Conservation (phyloP, 2,329 filamentous ascomycete species). For the Penicillium hesseltinei region DNA sequence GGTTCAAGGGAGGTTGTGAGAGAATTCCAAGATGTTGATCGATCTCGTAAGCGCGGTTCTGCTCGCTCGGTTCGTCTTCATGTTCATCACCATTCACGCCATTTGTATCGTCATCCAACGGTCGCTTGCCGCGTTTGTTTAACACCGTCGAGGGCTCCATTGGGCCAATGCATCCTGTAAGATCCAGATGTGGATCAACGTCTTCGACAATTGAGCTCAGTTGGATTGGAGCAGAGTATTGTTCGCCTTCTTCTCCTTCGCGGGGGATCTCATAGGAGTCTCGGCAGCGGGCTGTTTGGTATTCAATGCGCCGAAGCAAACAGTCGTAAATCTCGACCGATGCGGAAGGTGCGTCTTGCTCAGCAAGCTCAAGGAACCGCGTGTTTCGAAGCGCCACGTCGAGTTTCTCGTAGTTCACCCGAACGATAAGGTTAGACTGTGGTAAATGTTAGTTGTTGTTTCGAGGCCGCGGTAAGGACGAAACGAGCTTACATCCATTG, state of each 20-base stretch:
- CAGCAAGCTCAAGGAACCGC: constrained; percentile 69
- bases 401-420: constrained; percentile 82
- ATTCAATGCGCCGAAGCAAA: constrained; percentile 68
- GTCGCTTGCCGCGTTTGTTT: constrained; percentile 33
- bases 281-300: constrained; percentile 66
- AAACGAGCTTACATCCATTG: constrained; percentile 38
- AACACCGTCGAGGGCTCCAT: constrained; percentile 25
- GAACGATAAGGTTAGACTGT: constrained; percentile 70
- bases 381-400: constrained; percentile 78
- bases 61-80: constrained; percentile 35
- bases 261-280: constrained; percentile 38
- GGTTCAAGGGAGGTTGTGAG: constrained; percentile 42
- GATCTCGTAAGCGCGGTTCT: constrained; percentile 35
- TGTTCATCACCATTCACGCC: constrained; percentile 48
- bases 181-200: constrained; percentile 38
- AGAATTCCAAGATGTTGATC: constrained; percentile 51
- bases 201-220: constrained; percentile 37
- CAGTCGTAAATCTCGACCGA: constrained; percentile 77
- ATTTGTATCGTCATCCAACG: constrained; percentile 25
- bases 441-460: constrained; percentile 11
- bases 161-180: constrained; percentile 38
- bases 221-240: constrained; percentile 38
- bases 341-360: constrained; percentile 66
- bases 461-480: constrained; percentile 5
- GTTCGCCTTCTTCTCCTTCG: constrained; percentile 43